Conservation (phyloP, 176 grass and related monocot genomes). For the Calamus simplicifolius region DNA sequence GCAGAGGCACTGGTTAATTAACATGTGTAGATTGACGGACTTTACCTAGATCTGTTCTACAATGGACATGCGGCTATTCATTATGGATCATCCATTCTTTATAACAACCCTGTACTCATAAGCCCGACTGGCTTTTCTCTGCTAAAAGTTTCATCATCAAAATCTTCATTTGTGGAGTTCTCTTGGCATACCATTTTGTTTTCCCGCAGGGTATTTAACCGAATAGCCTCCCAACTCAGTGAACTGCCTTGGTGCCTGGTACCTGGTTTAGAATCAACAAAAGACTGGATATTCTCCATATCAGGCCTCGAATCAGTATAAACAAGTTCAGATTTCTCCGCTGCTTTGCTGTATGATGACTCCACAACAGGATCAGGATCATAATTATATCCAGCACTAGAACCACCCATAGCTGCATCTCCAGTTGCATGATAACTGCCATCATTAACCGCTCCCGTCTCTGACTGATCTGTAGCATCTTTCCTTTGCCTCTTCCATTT, state of each 20-base stretch:
- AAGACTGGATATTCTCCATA: constrained; percentile 16
- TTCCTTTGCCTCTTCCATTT: constrained; percentile 97
- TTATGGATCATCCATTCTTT: constrained; percentile 30
- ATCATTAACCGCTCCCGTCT: constrained; percentile 40
- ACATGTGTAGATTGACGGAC: too few relatives aligned
- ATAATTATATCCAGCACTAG: constrained; percentile 18
- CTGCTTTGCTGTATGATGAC: constrained; percentile 17
- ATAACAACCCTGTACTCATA: constrained; percentile 32
- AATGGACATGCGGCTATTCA: constrained; percentile 4
- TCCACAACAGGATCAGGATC: constrained; percentile 30
- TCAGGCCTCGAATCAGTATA: constrained; percentile 12
- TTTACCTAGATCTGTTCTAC: too few relatives aligned
- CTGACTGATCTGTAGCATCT: constrained; percentile 58
- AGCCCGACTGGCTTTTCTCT: constrained; percentile 18
- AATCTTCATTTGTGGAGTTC: constrained; percentile 42
- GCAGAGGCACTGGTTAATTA: too few relatives aligned
- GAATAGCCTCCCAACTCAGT: constrained; percentile 19
- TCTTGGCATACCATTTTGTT: constrained; percentile 36
- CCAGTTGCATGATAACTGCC: constrained; percentile 23
- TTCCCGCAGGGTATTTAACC: constrained; percentile 18
- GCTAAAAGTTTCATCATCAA: constrained; percentile 41
- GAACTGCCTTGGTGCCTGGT: constrained; percentile 20
- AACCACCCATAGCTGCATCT: constrained; percentile 22
- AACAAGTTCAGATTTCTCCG: constrained; percentile 27
- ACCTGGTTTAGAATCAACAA: constrained; percentile 17